phyloP scores from a whole-genome alignment of 192 early-diverging fungal genomes.

The Umbelopsis sp. region DNA sequence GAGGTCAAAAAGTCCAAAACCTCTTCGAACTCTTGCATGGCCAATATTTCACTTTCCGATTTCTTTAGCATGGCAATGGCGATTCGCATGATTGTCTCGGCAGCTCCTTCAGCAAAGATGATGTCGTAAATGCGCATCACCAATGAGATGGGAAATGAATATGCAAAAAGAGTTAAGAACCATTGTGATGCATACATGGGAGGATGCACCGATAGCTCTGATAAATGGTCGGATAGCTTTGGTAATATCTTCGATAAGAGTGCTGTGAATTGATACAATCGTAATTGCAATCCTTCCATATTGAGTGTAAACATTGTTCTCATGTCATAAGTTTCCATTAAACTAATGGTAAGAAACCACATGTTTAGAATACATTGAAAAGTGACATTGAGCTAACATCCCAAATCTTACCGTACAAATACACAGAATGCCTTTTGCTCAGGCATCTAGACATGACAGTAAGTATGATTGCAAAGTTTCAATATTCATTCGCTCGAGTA shows the following conservation, averaged over 20 bases:
- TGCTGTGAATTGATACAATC: constrained; percentile 84
- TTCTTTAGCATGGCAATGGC: constrained; percentile 86
- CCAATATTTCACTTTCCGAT: constrained; percentile 63
- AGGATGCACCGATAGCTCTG: constrained; percentile 68
- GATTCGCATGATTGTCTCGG: constrained; percentile 89
- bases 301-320: constrained; percentile 91
- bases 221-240: constrained; percentile 76
- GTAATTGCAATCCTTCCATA: constrained; percentile 92
- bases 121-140: constrained; percentile 94
- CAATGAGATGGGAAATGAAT: constrained; percentile 87
- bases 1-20: constrained; percentile 81
- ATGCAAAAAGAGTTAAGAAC: constrained; percentile 98
- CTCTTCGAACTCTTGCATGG: constrained; percentile 75
- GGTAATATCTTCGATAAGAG: constrained; percentile 80
- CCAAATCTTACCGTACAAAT: constrained; percentile 66
- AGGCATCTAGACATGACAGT: constrained; percentile 67
- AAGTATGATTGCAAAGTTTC: not conserved
- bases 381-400: not conserved
- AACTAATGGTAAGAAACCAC: constrained; percentile 23
- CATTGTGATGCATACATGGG: constrained; percentile 96
- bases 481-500: not conserved
- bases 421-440: constrained; percentile 94
- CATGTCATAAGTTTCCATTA: constrained; percentile 95
- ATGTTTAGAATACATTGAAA: not conserved
- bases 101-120: constrained; percentile 86